Conservation (phyloP, 116 monocot species). For the Cymodocea nodosa region DNA sequence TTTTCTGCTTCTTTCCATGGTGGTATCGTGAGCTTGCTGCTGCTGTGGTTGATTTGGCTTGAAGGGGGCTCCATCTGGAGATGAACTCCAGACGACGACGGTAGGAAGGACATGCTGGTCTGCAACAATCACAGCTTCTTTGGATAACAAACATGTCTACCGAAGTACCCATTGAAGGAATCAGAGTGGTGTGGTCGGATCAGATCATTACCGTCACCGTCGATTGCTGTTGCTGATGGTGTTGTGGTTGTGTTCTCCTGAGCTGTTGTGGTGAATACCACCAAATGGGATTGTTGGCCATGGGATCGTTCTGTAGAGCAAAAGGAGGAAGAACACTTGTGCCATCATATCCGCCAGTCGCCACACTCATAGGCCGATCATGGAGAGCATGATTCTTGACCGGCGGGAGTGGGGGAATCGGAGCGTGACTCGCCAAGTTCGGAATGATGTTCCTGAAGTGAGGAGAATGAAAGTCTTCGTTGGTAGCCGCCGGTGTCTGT, state of each 20-base stretch:
- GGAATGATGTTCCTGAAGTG: no score
- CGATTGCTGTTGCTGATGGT: not conserved
- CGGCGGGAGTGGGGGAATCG: not conserved
- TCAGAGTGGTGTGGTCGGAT: no score
- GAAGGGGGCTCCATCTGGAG: constrained; percentile 66
- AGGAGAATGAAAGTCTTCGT: no score
- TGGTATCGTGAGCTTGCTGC: constrained; percentile 8
- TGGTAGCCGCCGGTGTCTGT: no score
- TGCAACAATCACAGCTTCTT: not conserved
- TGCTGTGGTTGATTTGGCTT: constrained; percentile 43
- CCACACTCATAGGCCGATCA: not conserved
- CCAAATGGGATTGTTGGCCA: not conserved
- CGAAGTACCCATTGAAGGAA: no score
- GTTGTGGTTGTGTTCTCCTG: not conserved
- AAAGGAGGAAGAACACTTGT: not conserved
- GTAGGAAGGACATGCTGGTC: not conserved
- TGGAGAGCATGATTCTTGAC: not conserved
- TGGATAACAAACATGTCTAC: no score
- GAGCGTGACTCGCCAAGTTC: not conserved
- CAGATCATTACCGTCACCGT: not conserved
- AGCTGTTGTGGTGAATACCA: not conserved
- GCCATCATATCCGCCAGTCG: not conserved
- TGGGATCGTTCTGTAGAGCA: not conserved
- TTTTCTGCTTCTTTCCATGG: constrained; percentile 24
- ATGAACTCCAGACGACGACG: constrained; percentile 23